Percentiles rank a stretch among this genome's conserved stretches.
phyloP scores from a whole-genome alignment of 192 early-diverging fungal species.

The Rhizoclosmatium globosum region DNA sequence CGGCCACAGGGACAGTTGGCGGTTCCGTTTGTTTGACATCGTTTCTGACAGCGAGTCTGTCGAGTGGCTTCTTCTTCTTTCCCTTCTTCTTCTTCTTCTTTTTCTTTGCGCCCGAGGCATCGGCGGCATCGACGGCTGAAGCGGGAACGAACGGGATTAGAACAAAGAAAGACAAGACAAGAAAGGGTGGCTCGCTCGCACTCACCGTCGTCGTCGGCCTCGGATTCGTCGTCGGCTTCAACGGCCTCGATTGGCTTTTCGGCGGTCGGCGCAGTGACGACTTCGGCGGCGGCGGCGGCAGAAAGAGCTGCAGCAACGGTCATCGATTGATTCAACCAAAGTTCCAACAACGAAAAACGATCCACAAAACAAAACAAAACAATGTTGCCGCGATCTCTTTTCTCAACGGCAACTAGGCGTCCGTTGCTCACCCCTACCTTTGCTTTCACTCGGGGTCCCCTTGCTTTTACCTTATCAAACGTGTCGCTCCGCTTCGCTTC shows the following conservation, averaged over 20 bases:
- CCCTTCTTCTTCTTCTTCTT: constrained; percentile 67
- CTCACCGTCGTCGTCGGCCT: constrained; percentile 21
- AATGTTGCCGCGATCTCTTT: background rate
- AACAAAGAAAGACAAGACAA: background rate
- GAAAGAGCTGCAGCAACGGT: background rate
- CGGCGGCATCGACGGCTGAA: background rate
- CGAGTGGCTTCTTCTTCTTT: constrained; percentile 43
- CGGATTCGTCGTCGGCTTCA: constrained; percentile 9
- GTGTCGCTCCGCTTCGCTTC: background rate
- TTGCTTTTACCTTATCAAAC: too few species aligned
- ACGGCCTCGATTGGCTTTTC: background rate
- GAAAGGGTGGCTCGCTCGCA: constrained; percentile 27
- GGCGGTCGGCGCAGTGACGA: background rate
- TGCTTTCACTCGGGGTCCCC: too few species aligned
- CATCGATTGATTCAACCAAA: background rate
- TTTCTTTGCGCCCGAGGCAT: constrained; percentile 21
- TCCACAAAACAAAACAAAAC: background rate
- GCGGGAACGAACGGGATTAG: too few species aligned
- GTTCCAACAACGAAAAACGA: background rate
- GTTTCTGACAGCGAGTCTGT: constrained; percentile 1
- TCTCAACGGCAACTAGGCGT: background rate
- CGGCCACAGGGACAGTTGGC: constrained; percentile 74
- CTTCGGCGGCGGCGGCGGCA: background rate
- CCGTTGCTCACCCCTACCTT: background rate
- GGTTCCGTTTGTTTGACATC: constrained; percentile 56